Evolutionary conservation across 164 flowering plant species (phyloP).

Genomic region (Berberis vulgaris): DNA sequence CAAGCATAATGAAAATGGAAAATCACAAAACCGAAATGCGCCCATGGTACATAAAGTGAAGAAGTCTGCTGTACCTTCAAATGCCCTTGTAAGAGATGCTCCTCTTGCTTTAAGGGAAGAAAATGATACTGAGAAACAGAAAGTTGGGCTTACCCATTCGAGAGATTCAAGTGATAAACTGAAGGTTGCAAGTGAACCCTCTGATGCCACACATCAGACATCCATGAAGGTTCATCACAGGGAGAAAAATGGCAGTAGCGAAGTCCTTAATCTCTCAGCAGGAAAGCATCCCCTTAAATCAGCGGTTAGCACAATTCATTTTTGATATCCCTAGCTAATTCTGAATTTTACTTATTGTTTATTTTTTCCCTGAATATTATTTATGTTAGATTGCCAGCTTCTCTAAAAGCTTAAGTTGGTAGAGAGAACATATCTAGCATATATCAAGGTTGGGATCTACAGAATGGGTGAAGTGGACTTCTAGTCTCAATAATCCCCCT

Average conservation of each 20-base stretch:
- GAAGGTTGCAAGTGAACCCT: constrained; percentile 30
- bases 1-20: constrained; percentile 32
- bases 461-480: no score
- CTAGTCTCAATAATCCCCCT: no score
- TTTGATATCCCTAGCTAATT: neutral
- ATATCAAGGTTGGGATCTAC: no score
- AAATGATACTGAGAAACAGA: constrained; percentile 36
- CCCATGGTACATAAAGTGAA: constrained; percentile 30
- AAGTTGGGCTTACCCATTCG: no score
- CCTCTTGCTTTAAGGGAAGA: constrained; percentile 29
- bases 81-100: constrained; percentile 22
- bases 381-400: no score
- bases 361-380: no score
- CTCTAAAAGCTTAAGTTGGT: no score
- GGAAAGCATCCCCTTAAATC: constrained; percentile 9
- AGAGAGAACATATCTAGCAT: no score
- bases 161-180: neutral
- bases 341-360: no score
- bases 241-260: constrained; percentile 31
- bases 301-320: constrained; percentile 6
- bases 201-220: constrained; percentile 30
- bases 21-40: constrained; percentile 21
- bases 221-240: constrained; percentile 21
- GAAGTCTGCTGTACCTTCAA: constrained; percentile 36
- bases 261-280: constrained; percentile 9